Base-by-base conservation (phyloP, 495 filamentous ascomycete genomes). In the Lophiotrema nucula region DNA sequence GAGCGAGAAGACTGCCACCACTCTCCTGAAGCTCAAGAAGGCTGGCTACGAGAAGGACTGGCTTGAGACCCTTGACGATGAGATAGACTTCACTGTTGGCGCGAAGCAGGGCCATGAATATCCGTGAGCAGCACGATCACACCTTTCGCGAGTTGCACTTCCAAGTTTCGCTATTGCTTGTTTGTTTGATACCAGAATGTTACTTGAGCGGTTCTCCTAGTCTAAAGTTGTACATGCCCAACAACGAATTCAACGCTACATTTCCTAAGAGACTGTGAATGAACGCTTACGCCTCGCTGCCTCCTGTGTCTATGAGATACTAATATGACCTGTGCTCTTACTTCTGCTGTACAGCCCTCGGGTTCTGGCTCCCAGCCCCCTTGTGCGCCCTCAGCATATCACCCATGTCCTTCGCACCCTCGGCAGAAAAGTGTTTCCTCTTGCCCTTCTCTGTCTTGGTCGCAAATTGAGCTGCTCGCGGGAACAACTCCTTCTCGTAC, bases 401-500 rank as follows among this genome's bases (percentile, higher is more conserved):
- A 1, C 48, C 64, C 18, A 66, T 22, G 18, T 56, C 37, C 50
- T 16, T 37, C 22, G 47, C 48, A 1, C 64, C 59, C 11, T 42
- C 50, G 10, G 58, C 54, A 26, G 24, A 28, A 25, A 66, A 66
- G 19, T 64, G 47, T 24, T 24, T 23, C 18, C 43, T 47, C 44
- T 51, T 51, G 23, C 47, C 52, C 41, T 42, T 50, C 44, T 10
- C 44, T 21, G 64, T 59, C 37, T 59, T 60, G 21, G 25, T 28
- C 43, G 49, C 49, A 25, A 45, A 43, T 38, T 41, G 56, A 26
- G 53, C 35, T 28, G 60, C 45, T 15, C 64, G 28, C 28, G 55
- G 41, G 12, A 38, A 39, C 64, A 67, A 47, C 15, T 56, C 60
- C 35, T 35, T 35, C 49, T 67, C 65, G 25, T 56, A 60, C 45